phyloP scores from a whole-genome alignment of 257 asterid genomes.

The Galeopsis tetrahit region DNA sequence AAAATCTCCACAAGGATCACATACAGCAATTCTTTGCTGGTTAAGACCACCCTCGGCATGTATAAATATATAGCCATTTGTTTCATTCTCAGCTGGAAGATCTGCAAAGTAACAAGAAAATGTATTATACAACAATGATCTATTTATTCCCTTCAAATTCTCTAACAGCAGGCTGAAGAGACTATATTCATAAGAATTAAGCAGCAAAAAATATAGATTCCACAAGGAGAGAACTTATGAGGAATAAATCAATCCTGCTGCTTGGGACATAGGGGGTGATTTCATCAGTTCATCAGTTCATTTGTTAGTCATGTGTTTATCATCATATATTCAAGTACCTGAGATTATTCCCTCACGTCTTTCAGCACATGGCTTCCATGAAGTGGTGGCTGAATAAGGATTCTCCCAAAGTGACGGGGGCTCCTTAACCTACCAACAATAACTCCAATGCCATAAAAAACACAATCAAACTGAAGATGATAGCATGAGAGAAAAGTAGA shows the following conservation, averaged over 20 bases:
- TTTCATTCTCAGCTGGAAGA: conserved; percentile 74
- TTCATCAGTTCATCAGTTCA: conserved; percentile 10
- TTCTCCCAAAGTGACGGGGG: conserved; percentile 93
- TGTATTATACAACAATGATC: background rate
- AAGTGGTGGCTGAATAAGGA: conserved; percentile 93
- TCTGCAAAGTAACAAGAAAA: conserved; percentile 54
- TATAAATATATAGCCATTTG: conserved; percentile 90
- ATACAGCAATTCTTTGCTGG: conserved; percentile 98
- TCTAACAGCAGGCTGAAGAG: background rate
- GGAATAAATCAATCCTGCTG: background rate
- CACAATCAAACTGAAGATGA: conserved; percentile 24
- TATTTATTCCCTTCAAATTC: background rate
- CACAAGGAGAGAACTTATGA: background rate
- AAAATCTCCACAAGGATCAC: conserved; percentile 38
- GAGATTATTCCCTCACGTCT: conserved; percentile 69
- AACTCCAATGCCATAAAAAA: conserved; percentile 25
- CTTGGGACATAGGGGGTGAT: background rate
- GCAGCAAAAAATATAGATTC: background rate
- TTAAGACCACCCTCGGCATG: conserved; percentile 99
- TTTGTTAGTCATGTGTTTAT: conserved; percentile 9
- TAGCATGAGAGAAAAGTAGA: conserved; percentile 18
- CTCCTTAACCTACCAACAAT: conserved; percentile 76
- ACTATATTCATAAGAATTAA: background rate
- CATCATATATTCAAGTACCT: conserved; percentile 49
- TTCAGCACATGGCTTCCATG: conserved; percentile 98